A percentile compares a stretch with the other conserved stretches of the same genome.
Evolutionary conservation across 345 rosid species (phyloP).

Genomic region (Aurinia saxatilis): DNA sequence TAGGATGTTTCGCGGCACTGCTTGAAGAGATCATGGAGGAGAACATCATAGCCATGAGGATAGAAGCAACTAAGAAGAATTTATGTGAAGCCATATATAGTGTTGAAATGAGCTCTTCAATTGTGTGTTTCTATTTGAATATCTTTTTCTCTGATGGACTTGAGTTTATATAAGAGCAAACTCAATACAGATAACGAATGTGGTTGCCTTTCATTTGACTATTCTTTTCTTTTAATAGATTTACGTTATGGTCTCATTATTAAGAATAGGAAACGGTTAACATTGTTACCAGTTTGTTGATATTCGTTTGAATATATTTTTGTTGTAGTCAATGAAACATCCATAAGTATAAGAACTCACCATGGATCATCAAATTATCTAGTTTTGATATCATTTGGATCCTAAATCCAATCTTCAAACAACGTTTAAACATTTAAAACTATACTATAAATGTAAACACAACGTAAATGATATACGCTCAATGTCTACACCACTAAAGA

Average conservation of each 20-base stretch:
- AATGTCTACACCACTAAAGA: no score
- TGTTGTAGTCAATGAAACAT: neutral
- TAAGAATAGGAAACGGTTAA: neutral
- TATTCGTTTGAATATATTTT: neutral
- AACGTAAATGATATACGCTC: no score
- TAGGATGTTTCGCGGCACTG: neutral
- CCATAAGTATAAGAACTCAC: no score
- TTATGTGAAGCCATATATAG: slow-evolving; percentile 10
- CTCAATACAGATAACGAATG: neutral
- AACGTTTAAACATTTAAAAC: no score
- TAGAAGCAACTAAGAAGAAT: neutral
- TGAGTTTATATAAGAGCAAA: slow-evolving; percentile 14
- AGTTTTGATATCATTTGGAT: no score
- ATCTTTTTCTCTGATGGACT: neutral
- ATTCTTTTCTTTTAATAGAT: neutral
- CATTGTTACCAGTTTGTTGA: neutral
- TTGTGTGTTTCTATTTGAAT: neutral
- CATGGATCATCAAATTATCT: no score
- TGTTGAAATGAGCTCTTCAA: neutral
- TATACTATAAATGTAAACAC: no score
- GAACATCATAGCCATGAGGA: neutral
- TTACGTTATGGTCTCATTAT: neutral
- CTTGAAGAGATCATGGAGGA: neutral
- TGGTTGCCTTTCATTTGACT: neutral
- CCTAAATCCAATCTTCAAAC: no score